Evolutionary conservation across 495 filamentous ascomycete genomes (phyloP).

Genomic region (Bryoglossum gracile): DNA sequence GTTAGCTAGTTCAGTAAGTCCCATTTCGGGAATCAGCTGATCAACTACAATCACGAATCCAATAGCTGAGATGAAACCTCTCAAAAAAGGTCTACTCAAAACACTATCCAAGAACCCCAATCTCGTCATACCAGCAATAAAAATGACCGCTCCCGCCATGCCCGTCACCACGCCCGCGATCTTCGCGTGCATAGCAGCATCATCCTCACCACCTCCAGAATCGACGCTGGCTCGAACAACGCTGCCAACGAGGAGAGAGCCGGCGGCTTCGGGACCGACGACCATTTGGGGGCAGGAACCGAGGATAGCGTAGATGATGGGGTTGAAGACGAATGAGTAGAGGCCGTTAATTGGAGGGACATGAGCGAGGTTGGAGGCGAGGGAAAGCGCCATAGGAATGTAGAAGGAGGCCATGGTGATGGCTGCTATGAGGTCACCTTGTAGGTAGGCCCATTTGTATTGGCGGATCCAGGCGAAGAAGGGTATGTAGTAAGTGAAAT

Average conservation of each 20-base stretch:
- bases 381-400: slow-evolving; percentile 91
- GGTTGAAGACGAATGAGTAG: slow-evolving; percentile 89
- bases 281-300: slow-evolving; percentile 89
- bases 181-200: slow-evolving; percentile 62
- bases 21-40: slow-evolving; percentile 86
- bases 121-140: slow-evolving; percentile 72
- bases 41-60: slow-evolving; percentile 94
- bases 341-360: slow-evolving; percentile 92
- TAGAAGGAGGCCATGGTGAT: slow-evolving; percentile 95
- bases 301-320: slow-evolving; percentile 79
- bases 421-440: slow-evolving; percentile 79
- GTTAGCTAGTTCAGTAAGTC: slow-evolving; percentile 57
- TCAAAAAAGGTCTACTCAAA: slow-evolving; percentile 80
- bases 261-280: slow-evolving; percentile 93
- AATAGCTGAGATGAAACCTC: slow-evolving; percentile 95
- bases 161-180: slow-evolving; percentile 87
- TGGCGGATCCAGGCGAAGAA: slow-evolving; percentile 80
- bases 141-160: slow-evolving; percentile 78
- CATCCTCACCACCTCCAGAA: slow-evolving; percentile 62
- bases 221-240: slow-evolving; percentile 76
- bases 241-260: slow-evolving; percentile 79
- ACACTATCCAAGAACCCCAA: slow-evolving; percentile 96
- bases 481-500: slow-evolving; percentile 89
- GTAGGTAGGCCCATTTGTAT: slow-evolving; percentile 72
- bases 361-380: slow-evolving; percentile 90